Percentiles rank a stretch among this genome's conserved stretches.
These are phyloP conservation scores for Talaromyces stipitatus DNA, from an alignment of 495 filamentous ascomycete species.

Conservation along the genomic window DNA sequence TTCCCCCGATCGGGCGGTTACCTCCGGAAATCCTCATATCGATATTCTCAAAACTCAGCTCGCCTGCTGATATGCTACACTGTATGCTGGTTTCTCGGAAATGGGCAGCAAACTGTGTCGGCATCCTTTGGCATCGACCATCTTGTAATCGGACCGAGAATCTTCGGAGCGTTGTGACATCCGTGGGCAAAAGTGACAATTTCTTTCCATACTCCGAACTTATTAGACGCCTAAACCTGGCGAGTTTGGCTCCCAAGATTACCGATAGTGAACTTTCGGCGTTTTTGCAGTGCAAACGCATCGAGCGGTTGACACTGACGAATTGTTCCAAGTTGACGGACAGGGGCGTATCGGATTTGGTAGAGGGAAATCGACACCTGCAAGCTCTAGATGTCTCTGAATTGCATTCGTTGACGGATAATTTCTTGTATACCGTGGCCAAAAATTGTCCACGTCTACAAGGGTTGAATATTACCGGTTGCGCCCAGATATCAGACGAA, in stretches of 20 bases:
- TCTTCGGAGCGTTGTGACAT: constrained; percentile 66
- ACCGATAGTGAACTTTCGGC: constrained; percentile 85
- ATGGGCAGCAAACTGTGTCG: constrained; percentile 90
- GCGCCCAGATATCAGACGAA: constrained; percentile 74
- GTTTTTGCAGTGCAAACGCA: constrained; percentile 75
- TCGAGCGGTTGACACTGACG: constrained; percentile 91
- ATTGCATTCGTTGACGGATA: constrained; percentile 70
- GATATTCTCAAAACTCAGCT: constrained; percentile 78
- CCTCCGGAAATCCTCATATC: constrained; percentile 92
- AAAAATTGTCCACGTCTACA: constrained; percentile 77
- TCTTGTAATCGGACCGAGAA: constrained; percentile 79
- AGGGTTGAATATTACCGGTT: constrained; percentile 87
- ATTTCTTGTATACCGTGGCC: constrained; percentile 71
- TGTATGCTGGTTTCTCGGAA: constrained; percentile 89
- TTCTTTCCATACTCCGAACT: constrained; percentile 83
- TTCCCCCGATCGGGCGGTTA: constrained; percentile 72
- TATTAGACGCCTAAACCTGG: constrained; percentile 85
- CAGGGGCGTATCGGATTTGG: constrained; percentile 66
- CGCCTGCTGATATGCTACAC: constrained; percentile 65
- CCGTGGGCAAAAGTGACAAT: constrained; percentile 58
- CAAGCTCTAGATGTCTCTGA: constrained; percentile 88
- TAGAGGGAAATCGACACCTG: constrained; percentile 72
- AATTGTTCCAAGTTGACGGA: constrained; percentile 84
- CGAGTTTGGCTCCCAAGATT: constrained; percentile 63
- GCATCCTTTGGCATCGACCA: constrained; percentile 90